These are phyloP conservation scores for Xenosphaeropsis pyriputrescens DNA, from an alignment of 2,329 filamentous ascomycete species.

Conservation along the genomic window DNA sequence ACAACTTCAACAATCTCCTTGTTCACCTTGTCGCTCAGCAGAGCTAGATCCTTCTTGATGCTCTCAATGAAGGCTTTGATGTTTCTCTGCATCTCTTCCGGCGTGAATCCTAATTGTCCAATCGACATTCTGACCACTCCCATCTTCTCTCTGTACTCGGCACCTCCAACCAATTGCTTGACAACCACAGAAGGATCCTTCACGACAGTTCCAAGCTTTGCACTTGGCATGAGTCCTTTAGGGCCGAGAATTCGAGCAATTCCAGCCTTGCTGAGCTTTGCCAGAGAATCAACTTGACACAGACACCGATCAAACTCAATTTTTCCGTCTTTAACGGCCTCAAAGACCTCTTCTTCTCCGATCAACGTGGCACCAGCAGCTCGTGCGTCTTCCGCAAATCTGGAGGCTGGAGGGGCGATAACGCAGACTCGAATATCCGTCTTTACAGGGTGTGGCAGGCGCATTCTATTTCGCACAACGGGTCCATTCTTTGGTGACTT, in stretches of 20 bases:
- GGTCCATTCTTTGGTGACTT: slow-evolving; percentile 76
- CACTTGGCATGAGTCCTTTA: slow-evolving; percentile 80
- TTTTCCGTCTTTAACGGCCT: slow-evolving; percentile 53
- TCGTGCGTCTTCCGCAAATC: slow-evolving; percentile 57
- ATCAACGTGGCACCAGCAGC: slow-evolving; percentile 69
- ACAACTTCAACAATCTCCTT: slow-evolving; percentile 69
- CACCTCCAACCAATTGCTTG: slow-evolving; percentile 68
- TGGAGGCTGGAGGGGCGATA: slow-evolving; percentile 71
- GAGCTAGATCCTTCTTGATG: slow-evolving; percentile 63
- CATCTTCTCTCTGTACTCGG: slow-evolving; percentile 72
- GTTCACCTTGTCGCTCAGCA: slow-evolving; percentile 43
- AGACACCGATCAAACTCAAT: slow-evolving; percentile 84
- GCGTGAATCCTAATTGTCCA: slow-evolving; percentile 78
- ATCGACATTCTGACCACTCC: slow-evolving; percentile 83
- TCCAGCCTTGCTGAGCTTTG: slow-evolving; percentile 66
- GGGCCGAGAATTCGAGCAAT: slow-evolving; percentile 77
- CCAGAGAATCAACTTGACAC: slow-evolving; percentile 66
- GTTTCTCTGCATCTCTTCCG: slow-evolving; percentile 74
- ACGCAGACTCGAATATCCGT: slow-evolving; percentile 83
- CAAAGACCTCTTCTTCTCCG: slow-evolving; percentile 77
- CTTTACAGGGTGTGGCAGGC: slow-evolving; percentile 78
- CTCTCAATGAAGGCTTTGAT: slow-evolving; percentile 62
- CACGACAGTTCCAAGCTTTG: slow-evolving; percentile 80
- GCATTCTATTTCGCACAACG: slow-evolving; percentile 73
- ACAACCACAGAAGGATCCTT: slow-evolving; percentile 63